Base-by-base conservation (phyloP, 2,329 filamentous ascomycete genomes). In the Talaromyces sp. region DNA sequence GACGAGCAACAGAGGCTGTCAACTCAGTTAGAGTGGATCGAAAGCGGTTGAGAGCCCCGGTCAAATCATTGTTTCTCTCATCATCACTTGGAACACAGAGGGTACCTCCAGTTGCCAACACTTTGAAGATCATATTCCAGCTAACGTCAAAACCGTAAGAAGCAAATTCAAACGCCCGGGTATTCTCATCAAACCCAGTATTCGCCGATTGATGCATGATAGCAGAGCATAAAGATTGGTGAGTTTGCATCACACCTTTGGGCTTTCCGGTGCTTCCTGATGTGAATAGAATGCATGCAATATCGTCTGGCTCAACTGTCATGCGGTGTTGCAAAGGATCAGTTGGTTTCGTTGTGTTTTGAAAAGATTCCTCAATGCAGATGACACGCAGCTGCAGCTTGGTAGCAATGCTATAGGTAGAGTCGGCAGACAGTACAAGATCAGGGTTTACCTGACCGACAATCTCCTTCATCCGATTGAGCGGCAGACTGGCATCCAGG, bases 151-250 rank as follows among this genome's bases (percentile, higher is more conserved):
- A 74, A 1, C 60, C 66, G 56, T 72, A 74, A 31, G 59, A 74
- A 0, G 76, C 74, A 60, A 79, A 81, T 58, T 81, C 76, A 3
- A 81, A 69, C 45, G 76, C 72, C 3, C 77, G 68, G 11, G 72
- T 87, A 74, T 74, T 5, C 72, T 76, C 52, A 78, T 79, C 57
- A 87, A 84, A 74, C 80, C 83, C 45, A 24, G 45, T 24, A 24
- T 49, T 10, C 9, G 45, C 19, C 11, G 45, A 22, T 69, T 88
- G 84, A 0, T 82, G 80, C 3, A 81, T 70, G 49, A 86, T 82
- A 0, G 82, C 80, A 0, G 86, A 85, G 84, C 19, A 84, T 0
- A 89, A 78, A 0, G 85, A 83, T 0, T 78, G 77, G 69, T 91
- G 89, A 6, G 84, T 85, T 66, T 89, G 85, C 33, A 65, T 61